Base-by-base conservation (phyloP, 306 rosid genomes). In the Prunus padus region DNA sequence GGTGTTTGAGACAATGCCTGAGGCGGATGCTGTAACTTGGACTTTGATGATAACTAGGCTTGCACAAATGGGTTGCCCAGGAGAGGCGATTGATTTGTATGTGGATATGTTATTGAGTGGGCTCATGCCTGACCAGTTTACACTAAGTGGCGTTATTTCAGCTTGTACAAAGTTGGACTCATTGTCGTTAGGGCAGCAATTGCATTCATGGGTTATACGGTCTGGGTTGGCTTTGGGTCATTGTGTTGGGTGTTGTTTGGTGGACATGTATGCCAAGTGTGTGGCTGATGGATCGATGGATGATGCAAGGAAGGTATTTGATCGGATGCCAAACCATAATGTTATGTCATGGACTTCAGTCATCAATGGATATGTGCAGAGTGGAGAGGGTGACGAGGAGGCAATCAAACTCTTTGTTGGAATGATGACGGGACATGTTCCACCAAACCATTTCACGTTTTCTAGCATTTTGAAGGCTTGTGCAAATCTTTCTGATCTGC, bases 191-290 rank as follows among this genome's bases (percentile, higher is more conserved):
- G 77, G 82, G 54, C 23, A 25, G 72, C 77, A 78, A 22, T 28
- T 78, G 77, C 82, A 78, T 51, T 71, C 77, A 11, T 46, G 40
- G 76, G 76, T 56, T 15, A 46, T 51, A 40, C 22, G 49, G 47
- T 70, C 40, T 10, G 72, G 82, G 46, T 42, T 71, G 64, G 67
- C 10, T 13, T 71, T 64, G 33, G 71, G 65, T 51, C 66, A 51
- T 33, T 78, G 57, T 26, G 82, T 78, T 12, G 72, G 67, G 42
- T 78, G 77, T 52, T 78, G 72, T 44, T 71, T 78, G 57, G 67
- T 78, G 72, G 77, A 71, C 47, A 40, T 63, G 82, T 78, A 78
- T 78, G 77, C 72, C 0, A 78, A 78, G 44, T 71, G 72, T 78
- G 42, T 7, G 2, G 56, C 28, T 54, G 72, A 64, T 52, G 77